A percentile compares a stretch with the other conserved stretches of the same genome.
Evolutionary conservation across 108 stramenopile genomes (phyloP).

Genomic region (Fragilariopsis cylindrus): DNA sequence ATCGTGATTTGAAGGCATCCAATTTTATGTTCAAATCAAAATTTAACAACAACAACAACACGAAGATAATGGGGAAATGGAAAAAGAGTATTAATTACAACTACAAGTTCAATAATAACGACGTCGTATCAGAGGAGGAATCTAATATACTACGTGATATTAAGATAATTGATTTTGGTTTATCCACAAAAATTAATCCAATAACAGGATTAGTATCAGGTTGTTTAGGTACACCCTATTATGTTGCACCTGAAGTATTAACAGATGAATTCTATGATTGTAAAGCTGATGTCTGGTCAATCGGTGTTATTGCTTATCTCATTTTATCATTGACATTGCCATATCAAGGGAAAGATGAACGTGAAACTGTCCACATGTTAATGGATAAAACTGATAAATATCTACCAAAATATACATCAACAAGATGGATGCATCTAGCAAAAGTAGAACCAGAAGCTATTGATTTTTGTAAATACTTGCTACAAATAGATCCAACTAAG

Average conservation of each 20-base stretch:
- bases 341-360: constrained; percentile 41
- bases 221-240: constrained; percentile 8
- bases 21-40: constrained; percentile 68
- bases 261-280: constrained; percentile 63
- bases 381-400: constrained; percentile 6
- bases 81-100: not conserved
- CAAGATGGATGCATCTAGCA: constrained; percentile 22
- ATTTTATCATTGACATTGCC: constrained; percentile 50
- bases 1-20: constrained; percentile 94
- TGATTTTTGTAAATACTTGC: constrained; percentile 23
- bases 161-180: constrained; percentile 97
- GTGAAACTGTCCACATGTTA: constrained; percentile 18
- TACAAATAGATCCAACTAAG: constrained; percentile 8
- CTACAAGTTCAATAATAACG: not conserved
- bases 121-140: not conserved
- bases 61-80: not conserved
- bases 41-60: not conserved
- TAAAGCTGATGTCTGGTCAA: constrained; percentile 75
- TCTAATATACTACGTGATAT: constrained; percentile 55
- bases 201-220: constrained; percentile 3
- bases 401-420: not conserved
- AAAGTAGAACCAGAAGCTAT: constrained; percentile 5
- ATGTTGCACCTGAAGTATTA: constrained; percentile 76
- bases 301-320: constrained; percentile 67
- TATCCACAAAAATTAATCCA: constrained; percentile 52